Base-by-base conservation (phyloP, 352 stramenopile genomes). In the Phytophthora cactorum region DNA sequence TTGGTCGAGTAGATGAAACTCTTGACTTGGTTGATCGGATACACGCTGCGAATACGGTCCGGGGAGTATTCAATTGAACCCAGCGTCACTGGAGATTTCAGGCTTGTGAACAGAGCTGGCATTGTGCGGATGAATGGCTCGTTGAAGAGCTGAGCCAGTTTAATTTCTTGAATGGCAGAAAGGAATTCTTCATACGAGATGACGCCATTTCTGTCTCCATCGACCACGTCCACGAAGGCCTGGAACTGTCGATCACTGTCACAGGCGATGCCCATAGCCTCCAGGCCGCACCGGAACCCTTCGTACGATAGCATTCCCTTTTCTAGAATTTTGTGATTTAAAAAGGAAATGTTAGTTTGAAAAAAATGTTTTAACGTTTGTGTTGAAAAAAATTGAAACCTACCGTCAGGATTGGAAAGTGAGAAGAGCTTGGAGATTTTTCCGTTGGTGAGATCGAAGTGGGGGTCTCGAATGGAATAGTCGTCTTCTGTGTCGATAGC, bases 121-220 rank as follows among this genome's bases (percentile, higher is more conserved):
- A 72, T 68, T 0, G 90, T 79, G 1, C 49, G 68, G 3, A 91
- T 27, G 58, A 90, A 89, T 10, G 74, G 61, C 5, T 82, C 72
- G 28, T 79, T 86, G 59, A 96, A 93, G 31, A 96, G 79, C 52
- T 95, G 86, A 22, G 86, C 87, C 28, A 95, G 70, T 70, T 95
- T 96, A 52, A 96, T 92, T 63, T 92, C 88, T 52, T 96, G 89
- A 43, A 96, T 87, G 11, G 88, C 86, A 10, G 78, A 74, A 63
- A 92, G 74, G 66, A 96, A 96, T 54, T 95, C 87, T 7, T 88
- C 76, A 61, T 88, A 93, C 32, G 84, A 91, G 55, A 96, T 95
- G 34, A 77, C 70, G 36, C 86, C 84, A 66, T 88, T 93, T 39
- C 83, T 74, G 59, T 96, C 81, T 46, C 88, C 82, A 57, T 96